phyloP scores from a whole-genome alignment of 2,329 filamentous ascomycete species.

The Paraconiothyrium brasiliense region DNA sequence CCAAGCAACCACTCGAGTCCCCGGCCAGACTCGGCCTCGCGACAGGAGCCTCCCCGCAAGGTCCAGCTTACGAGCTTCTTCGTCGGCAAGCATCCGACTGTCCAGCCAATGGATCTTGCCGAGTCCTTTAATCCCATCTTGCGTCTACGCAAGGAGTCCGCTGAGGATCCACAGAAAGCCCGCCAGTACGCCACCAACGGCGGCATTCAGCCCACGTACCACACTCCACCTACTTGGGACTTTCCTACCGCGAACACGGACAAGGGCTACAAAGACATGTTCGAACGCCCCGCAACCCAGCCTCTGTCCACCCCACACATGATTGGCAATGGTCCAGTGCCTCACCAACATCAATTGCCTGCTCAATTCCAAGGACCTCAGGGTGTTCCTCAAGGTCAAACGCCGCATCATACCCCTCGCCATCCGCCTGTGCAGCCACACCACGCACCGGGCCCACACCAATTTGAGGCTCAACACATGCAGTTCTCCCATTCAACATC shows the following conservation, averaged over 20 bases:
- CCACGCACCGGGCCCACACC: slow-evolving; percentile 73
- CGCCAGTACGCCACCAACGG: slow-evolving; percentile 78
- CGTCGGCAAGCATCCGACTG: slow-evolving; percentile 73
- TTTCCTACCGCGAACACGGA: slow-evolving; percentile 74
- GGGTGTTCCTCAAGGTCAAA: slow-evolving; percentile 72
- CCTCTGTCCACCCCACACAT: slow-evolving; percentile 71
- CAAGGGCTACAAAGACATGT: slow-evolving; percentile 81
- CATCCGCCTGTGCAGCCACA: slow-evolving; percentile 80
- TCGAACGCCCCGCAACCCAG: slow-evolving; percentile 71
- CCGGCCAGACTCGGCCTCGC: slow-evolving; percentile 59
- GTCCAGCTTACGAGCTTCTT: slow-evolving; percentile 62
- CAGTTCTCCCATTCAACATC: slow-evolving; percentile 83
- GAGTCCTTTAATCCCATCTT: slow-evolving; percentile 71
- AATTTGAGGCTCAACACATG: slow-evolving; percentile 87
- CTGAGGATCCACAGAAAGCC: slow-evolving; percentile 57
- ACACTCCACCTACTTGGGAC: slow-evolving; percentile 87
- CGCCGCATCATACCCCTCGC: slow-evolving; percentile 79
- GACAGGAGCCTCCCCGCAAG: slow-evolving; percentile 43
- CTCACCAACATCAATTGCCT: slow-evolving; percentile 85
- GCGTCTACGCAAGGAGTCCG: slow-evolving; percentile 72
- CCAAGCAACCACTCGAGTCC: slow-evolving; percentile 77
- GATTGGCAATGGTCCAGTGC: slow-evolving; percentile 70
- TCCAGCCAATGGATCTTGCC: slow-evolving; percentile 62
- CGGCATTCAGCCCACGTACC: slow-evolving; percentile 84
- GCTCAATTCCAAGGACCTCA: slow-evolving; percentile 80